Evolutionary conservation across 495 filamentous ascomycete genomes (phyloP).

Genomic region (Staphylotrichum longicolle): DNA sequence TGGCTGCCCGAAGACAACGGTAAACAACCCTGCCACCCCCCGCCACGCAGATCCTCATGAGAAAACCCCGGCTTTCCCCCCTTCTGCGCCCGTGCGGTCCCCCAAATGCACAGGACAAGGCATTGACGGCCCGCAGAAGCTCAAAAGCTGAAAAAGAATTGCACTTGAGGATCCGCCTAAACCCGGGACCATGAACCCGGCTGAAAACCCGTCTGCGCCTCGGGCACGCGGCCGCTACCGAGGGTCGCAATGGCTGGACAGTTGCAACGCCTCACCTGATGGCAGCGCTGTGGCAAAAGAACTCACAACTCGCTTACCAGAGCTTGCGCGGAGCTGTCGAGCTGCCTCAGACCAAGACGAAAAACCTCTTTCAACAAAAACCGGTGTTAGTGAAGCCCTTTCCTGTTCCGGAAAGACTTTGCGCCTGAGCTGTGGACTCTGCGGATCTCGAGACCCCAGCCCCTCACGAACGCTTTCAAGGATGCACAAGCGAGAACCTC

Average conservation of each 20-base stretch:
- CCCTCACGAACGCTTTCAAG: slow-evolving; percentile 2
- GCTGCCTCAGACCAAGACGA: background rate
- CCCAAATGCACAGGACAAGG: background rate
- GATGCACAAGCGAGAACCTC: slow-evolving; percentile 7
- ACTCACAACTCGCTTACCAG: no score
- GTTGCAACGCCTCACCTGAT: background rate
- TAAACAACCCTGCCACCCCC: slow-evolving; percentile 15
- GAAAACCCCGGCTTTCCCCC: slow-evolving; percentile 8
- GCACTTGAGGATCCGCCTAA: background rate
- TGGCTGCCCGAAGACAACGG: background rate
- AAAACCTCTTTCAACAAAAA: background rate
- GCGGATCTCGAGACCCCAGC: background rate
- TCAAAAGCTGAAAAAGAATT: slow-evolving; percentile 7
- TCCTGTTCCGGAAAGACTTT: slow-evolving; percentile 3
- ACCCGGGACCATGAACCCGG: slow-evolving; percentile 1
- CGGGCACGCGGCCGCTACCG: background rate
- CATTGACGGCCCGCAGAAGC: slow-evolving; percentile 14
- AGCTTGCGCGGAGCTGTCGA: background rate
- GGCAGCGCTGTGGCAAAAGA: background rate
- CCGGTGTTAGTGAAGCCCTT: slow-evolving; percentile 8
- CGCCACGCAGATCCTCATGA: slow-evolving; percentile 26
- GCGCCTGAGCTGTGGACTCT: background rate
- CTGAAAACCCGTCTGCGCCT: slow-evolving; percentile 11
- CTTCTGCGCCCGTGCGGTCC: slow-evolving; percentile 12
- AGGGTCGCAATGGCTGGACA: background rate